Base-by-base conservation (phyloP, 306 rosid genomes). In the Datisca glomerata region DNA sequence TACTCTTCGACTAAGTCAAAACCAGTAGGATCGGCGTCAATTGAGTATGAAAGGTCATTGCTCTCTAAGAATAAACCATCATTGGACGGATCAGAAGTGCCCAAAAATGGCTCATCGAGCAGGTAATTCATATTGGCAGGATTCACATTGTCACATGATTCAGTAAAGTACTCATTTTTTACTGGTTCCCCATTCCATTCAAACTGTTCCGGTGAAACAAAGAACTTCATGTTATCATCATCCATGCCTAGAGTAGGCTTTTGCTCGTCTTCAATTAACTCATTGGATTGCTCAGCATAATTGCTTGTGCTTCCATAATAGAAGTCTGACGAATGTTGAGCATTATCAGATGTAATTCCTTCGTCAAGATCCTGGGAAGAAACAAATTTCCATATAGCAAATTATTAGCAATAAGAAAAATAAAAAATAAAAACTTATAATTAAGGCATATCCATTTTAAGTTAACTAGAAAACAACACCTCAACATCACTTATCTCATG, bases 261-360 rank as follows among this genome's bases (percentile, higher is more conserved):
- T 57, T 51, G 37, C 31, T 64, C 75, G 29, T 50, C 68, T 45
- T 56, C 78, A 47, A 45, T 32, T 11, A 56, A 42, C 35, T 27
- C 63, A 52, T 44, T 68, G 38, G 66, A 60, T 46, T 63, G 61
- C 47, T 55, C 75, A 41, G 63, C 28, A 21, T 53, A 42, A 68
- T 57, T 73, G 65, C 94, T 81, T 6, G 74, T 57, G 64, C 80
- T 93, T 57, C 93, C 96, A 34, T 19, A 28, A 51, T 24, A 66
- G 27, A 63, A 78, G 59, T 57, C 60, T 4, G 11, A 11, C 4
- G 74, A 75, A 57, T 36, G 36, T 23, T 39, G 65, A 35, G 56
- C 65, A 52, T 21, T 32, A 34, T 52, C 74, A 37, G 48, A 29
- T n/a, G 51, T 58, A 43, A 27, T 45, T 19, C 16, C 51, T 32